phyloP scores from a whole-genome alignment of 2,329 filamentous ascomycete genomes.

The Tolypocladium album region DNA sequence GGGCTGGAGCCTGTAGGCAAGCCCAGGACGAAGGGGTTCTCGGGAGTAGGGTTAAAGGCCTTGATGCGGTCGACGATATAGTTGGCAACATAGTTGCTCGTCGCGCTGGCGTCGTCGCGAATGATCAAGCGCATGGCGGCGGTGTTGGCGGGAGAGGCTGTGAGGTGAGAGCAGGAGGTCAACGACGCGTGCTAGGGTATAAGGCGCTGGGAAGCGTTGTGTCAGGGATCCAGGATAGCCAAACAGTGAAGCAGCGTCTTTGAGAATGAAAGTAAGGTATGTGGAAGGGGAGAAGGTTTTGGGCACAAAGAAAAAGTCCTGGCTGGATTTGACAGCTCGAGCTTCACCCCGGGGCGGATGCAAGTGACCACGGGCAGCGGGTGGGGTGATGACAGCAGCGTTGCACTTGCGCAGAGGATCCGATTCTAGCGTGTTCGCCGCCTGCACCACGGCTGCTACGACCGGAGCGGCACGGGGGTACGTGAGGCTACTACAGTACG shows the following conservation, averaged over 20 bases:
- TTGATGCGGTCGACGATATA: conserved; percentile 79
- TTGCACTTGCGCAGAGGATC: background rate
- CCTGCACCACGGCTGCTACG: background rate
- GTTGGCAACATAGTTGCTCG: conserved; percentile 68
- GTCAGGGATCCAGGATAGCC: background rate
- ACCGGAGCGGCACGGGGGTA: background rate
- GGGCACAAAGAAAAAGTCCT: background rate
- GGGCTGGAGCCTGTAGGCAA: conserved; percentile 77
- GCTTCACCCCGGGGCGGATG: background rate
- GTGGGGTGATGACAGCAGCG: background rate
- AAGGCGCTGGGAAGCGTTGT: background rate
- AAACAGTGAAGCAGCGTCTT: background rate
- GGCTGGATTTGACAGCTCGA: background rate
- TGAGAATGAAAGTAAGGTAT: background rate
- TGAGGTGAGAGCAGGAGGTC: background rate
- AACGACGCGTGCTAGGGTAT: background rate
- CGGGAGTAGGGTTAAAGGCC: conserved; percentile 59
- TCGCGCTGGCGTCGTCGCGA: conserved; percentile 56
- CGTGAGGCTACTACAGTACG: background rate
- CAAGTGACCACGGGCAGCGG: background rate
- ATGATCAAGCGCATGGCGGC: conserved; percentile 70
- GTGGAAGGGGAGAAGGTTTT: background rate
- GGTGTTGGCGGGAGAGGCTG: conserved; percentile 9
- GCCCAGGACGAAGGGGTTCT: conserved; percentile 71
- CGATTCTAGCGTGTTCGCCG: background rate